Evolutionary conservation across 148 eudicot genomes (phyloP), one percentile per base, ranked within the genome.

Genomic region (Rhododendron simsii): DNA sequence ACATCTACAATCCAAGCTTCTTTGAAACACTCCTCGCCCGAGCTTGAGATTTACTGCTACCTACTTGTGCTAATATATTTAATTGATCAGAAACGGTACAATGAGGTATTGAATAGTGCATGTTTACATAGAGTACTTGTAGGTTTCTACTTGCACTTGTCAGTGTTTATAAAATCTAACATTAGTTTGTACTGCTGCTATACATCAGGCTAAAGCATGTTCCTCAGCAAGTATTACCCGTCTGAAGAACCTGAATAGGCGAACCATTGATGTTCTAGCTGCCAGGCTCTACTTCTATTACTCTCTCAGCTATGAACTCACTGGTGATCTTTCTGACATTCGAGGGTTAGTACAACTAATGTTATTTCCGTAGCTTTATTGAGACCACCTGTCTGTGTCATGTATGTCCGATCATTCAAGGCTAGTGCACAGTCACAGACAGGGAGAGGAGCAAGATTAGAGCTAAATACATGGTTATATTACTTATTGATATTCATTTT

Each of bases 201-300:
- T 53, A 28, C 14, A 87, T 83, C 90, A 95, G 98, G 98, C 98
- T 87, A 95, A 96, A 89, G 89, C 92, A 86, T 96, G 98, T 88
- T 91, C 98, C 83, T 90, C 98, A 85, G 96, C 95, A 75, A 93
- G 98, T 90, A 93, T 93, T 91, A 90, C 93, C 30, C 95, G 96
- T 74, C 78, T 96, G 89, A 96, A 95, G 90, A 92, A 91, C 80
- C 59, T 92, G 90, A 95, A 96, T 86, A 91, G 98, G 86, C 87
- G 96, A 81, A 93, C 96, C 51, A 90, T 93, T 88, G 98, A 96
- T 91, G 98, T 95, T 90, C 86, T 95, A 28, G 98, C 98, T 82
- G 91, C 96, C 65, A 94, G 93, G 86, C 90, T 96, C 82, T 96
- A 96, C 87, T 93, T 91, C 87, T 96, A 92, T 86, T 96, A 92